Conservation (phyloP, 2,329 filamentous ascomycete species). For the Fusarium nanum region DNA sequence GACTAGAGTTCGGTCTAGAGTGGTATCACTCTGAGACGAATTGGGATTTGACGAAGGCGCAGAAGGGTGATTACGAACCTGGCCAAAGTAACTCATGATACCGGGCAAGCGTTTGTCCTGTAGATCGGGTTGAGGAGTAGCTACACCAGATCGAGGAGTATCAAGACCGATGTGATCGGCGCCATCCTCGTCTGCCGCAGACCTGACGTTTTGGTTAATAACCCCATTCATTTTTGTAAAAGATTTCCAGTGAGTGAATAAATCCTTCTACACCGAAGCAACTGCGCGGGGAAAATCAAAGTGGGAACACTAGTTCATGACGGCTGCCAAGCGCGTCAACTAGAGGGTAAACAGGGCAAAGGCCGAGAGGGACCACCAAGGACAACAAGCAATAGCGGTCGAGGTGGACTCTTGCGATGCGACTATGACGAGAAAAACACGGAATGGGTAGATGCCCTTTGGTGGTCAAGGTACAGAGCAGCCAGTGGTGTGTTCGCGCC, state of each 20-base stretch:
- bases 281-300: constrained; percentile 47
- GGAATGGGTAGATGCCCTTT: constrained; percentile 42
- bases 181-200: constrained; percentile 75
- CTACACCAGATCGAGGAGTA: constrained; percentile 89
- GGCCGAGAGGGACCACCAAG: constrained; percentile 38
- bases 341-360: constrained; percentile 45
- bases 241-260: constrained; percentile 46
- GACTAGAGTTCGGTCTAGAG: constrained; percentile 40
- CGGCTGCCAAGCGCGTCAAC: constrained; percentile 52
- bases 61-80: constrained; percentile 94
- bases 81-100: constrained; percentile 97
- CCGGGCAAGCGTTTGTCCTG: constrained; percentile 95
- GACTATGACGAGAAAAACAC: constrained; percentile 51
- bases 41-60: constrained; percentile 53
- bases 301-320: constrained; percentile 57
- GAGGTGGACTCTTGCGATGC: constrained; percentile 45
- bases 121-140: constrained; percentile 92
- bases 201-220: constrained; percentile 66
- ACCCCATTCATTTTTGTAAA: constrained; percentile 58
- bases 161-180: constrained; percentile 84
- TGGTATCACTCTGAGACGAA: constrained; percentile 51
- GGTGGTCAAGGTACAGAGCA: constrained; percentile 34
- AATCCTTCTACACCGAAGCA: constrained; percentile 46
- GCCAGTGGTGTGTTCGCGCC: constrained; percentile 44
- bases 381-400: constrained; percentile 38